Evolutionary conservation across 768 basidiomycete species (phyloP), one percentile per base, ranked within the genome.

Genomic region (Chiua virens): DNA sequence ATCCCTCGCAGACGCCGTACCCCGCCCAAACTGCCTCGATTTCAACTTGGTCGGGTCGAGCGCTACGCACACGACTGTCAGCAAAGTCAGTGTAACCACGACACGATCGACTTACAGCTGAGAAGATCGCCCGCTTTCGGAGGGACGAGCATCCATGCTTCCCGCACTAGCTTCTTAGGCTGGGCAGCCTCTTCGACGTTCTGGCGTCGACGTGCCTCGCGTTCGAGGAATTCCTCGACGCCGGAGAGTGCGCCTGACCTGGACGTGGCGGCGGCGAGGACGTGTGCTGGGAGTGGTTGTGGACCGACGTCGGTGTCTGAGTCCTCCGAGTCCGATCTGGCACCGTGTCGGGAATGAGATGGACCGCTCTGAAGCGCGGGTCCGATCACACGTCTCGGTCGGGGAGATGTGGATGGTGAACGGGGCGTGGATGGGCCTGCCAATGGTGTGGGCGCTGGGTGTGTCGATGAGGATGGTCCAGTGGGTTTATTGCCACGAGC

Each of bases 121-220:
- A 95, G 75, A 13, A 96, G 69, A 54, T 89, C 89, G 2, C 89
- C 85, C 2, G 85, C 81, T 18, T 86, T 83, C 0, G 97, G 96
- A 2, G 96, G 96, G 1, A 89, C 87, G 40, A 98, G 78, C 97
- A 99, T 99, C 97, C 97, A 99, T 67, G 95, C 94, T 18, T 98
- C 92, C 38, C 97, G 83, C 67, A 92, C 74, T 35, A 83, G 73
- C 35, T 80, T 79, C 67, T 92, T 93, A 11, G 89, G 89, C 59
- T 87, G 86, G 11, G 76, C 71, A 2, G 85, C 87, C 74, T 89
- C 92, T 82, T 92, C 88, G 28, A 84, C 74, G 52, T 83, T 75
- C 59, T 88, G 85, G 49, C 80, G 73, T 55, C 89, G 75, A 52
- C 85, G 80, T 61, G 89, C 89, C 68, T 99, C 95, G 47, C 81